Evolutionary conservation across 768 basidiomycete species (phyloP).

Genomic region (Boletus speciosus): DNA sequence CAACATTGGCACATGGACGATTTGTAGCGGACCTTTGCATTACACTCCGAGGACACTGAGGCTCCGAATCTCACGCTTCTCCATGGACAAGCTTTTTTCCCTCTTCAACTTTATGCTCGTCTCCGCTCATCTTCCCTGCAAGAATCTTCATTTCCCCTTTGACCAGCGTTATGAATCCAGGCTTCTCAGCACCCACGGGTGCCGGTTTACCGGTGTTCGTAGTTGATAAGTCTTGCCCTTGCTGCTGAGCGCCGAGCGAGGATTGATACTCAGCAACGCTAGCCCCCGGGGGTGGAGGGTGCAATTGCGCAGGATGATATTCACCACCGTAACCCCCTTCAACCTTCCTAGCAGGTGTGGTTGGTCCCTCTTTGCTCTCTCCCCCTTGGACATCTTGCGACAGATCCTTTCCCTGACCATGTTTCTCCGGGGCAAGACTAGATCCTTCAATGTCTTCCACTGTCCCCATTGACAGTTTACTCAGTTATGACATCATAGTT

Average conservation of each 20-base stretch:
- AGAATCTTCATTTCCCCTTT: conserved; percentile 35
- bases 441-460: not conserved
- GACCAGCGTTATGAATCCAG: conserved; percentile 27
- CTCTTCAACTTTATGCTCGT: conserved; percentile 27
- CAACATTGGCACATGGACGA: not conserved
- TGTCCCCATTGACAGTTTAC: not conserved
- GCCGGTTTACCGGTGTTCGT: not conserved
- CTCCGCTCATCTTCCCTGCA: conserved; percentile 28
- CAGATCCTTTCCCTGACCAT: not conserved
- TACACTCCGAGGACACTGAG: not conserved
- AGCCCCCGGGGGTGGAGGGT: conserved; percentile 24
- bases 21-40: not conserved
- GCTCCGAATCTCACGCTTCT: conserved; percentile 12
- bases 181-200: conserved; percentile 12
- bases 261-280: conserved; percentile 14
- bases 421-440: not conserved
- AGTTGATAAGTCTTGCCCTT: not conserved
- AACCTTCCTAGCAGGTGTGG: not conserved
- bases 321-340: conserved; percentile 11
- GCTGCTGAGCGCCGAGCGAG: not conserved
- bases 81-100: conserved; percentile 29
- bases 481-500: not conserved
- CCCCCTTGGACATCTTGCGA: conserved; percentile 1
- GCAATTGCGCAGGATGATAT: conserved; percentile 30
- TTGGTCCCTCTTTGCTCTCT: not conserved